A percentile compares a stretch with the other conserved stretches of the same genome.
Evolutionary conservation across 495 filamentous ascomycete genomes (phyloP).

Genomic region (Penicillium daleae): DNA sequence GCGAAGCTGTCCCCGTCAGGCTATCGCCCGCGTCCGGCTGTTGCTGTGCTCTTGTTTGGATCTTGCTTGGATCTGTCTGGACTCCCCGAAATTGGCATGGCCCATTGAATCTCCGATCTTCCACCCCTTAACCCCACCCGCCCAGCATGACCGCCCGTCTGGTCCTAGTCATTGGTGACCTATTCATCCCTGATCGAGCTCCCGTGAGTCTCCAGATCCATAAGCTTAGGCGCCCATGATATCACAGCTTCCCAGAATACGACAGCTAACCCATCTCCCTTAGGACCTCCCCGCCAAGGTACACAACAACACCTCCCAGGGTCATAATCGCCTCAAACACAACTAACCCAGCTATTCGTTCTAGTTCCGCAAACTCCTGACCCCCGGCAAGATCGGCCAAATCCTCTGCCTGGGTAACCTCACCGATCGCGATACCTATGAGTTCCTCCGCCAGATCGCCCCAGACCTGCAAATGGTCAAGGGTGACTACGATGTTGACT

Average conservation of each 20-base stretch:
- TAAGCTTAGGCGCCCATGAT: conserved; percentile 61
- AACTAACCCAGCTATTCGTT: conserved; percentile 10
- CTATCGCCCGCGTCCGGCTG: conserved; percentile 17
- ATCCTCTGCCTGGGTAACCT: conserved; percentile 97
- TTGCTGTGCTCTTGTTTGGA: background rate
- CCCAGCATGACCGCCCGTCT: conserved; percentile 74
- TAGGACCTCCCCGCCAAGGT: conserved; percentile 93
- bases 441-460: conserved; percentile 88
- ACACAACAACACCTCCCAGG: conserved; percentile 20
- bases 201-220: conserved; percentile 55
- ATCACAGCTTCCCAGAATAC: conserved; percentile 15
- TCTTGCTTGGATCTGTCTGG: conserved; percentile 6
- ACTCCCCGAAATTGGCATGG: conserved; percentile 30
- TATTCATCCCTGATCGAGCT: conserved; percentile 97
- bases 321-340: background rate
- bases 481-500: conserved; percentile 92
- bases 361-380: conserved; percentile 97
- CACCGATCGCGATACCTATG: conserved; percentile 91
- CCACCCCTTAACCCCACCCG: conserved; percentile 19
- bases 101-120: conserved; percentile 29
- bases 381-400: conserved; percentile 96
- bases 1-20: conserved; percentile 35
- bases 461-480: conserved; percentile 96
- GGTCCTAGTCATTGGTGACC: conserved; percentile 91
- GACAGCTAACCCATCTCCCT: conserved; percentile 27